Conservation (phyloP, 1,139 yeast genomes). For the Hyphopichia khmerensis region DNA sequence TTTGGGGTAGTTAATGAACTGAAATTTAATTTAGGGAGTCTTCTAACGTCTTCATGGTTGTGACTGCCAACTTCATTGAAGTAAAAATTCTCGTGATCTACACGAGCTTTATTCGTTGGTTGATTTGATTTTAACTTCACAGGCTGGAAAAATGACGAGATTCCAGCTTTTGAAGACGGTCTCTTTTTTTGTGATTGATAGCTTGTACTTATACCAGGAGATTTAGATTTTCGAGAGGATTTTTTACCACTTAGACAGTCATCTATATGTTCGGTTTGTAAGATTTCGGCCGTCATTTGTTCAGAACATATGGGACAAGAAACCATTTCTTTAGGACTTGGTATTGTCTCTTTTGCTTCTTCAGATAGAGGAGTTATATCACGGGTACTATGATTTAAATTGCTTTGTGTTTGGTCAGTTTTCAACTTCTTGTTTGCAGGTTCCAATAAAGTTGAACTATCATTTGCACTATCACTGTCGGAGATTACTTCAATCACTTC, state of each 20-base stretch:
- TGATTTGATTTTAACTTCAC: constrained; percentile 3
- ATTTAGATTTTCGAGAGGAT: constrained; percentile 5
- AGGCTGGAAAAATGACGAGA: constrained; percentile 37
- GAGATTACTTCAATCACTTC: constrained; percentile 3
- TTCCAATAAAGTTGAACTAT: background rate
- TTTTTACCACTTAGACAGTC: constrained; percentile 50
- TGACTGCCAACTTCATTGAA: constrained; percentile 31
- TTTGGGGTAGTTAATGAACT: constrained; percentile 59
- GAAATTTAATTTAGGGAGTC: constrained; percentile 63
- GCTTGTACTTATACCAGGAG: constrained; percentile 1
- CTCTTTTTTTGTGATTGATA: constrained; percentile 9
- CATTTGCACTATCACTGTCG: constrained; percentile 1
- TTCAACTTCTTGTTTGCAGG: constrained; percentile 7
- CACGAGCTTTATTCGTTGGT: constrained; percentile 4
- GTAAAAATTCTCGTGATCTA: constrained; percentile 30
- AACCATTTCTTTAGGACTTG: constrained; percentile 29
- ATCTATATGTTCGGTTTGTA: constrained; percentile 72
- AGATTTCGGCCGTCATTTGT: constrained; percentile 51
- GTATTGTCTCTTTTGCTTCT: constrained; percentile 8
- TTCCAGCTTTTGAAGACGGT: constrained; percentile 14
- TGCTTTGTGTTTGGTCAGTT: constrained; percentile 1
- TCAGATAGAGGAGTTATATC: too few species aligned
- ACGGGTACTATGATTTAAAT: too few species aligned
- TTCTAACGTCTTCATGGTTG: constrained; percentile 18
- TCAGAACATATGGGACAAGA: constrained; percentile 73